These are phyloP conservation scores for Phaffia tasmanica DNA, from an alignment of 768 basidiomycete species.

Conservation along the genomic window DNA sequence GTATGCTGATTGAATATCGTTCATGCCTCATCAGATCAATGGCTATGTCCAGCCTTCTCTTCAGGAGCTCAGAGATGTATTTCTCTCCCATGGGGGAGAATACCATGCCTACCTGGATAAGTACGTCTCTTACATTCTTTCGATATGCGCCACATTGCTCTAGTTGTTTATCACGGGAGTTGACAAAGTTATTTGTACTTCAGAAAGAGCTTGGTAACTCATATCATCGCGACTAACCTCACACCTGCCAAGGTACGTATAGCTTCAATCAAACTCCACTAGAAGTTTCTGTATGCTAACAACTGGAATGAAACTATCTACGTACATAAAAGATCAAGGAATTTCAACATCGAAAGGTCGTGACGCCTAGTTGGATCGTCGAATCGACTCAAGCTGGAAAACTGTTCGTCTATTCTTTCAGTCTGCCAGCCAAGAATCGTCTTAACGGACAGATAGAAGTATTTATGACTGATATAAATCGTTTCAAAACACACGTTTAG, in stretches of 20 bases:
- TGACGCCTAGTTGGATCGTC: conserved; percentile 74
- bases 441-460: not conserved
- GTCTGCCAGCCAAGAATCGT: not conserved
- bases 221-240: conserved; percentile 80
- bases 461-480: not conserved
- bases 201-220: conserved; percentile 49
- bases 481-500: not conserved
- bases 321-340: conserved; percentile 80
- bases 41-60: conserved; percentile 79
- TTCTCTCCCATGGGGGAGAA: conserved; percentile 69
- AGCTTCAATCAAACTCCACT: not conserved
- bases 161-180: not conserved
- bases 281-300: not conserved
- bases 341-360: conserved; percentile 83
- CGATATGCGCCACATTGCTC: conserved; percentile 3
- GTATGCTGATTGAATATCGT: not conserved
- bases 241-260: conserved; percentile 61
- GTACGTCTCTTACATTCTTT: conserved; percentile 40
- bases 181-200: not conserved
- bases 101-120: conserved; percentile 75
- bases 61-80: conserved; percentile 67
- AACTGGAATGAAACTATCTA: conserved; percentile 55
- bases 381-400: conserved; percentile 58
- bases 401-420: conserved; percentile 35
- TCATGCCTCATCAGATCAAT: conserved; percentile 53